These are phyloP conservation scores for Tolypocladium nubicola DNA, from an alignment of 2,329 filamentous ascomycete genomes.

Conservation along the genomic window DNA sequence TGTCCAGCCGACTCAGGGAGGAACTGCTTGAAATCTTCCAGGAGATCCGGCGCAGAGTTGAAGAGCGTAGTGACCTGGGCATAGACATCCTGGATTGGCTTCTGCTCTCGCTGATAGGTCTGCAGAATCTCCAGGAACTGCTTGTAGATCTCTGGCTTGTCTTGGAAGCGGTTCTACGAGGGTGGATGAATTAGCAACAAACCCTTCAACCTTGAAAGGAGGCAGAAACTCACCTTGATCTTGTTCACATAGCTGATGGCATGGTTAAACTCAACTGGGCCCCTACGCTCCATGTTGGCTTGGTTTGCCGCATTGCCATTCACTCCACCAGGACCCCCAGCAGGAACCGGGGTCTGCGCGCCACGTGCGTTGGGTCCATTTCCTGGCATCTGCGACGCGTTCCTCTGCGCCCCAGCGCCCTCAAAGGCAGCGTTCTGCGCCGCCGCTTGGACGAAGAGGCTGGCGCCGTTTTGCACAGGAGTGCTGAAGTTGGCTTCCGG, in stretches of 20 bases:
- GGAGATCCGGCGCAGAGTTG: slow-evolving; percentile 81
- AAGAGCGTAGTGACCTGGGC: slow-evolving; percentile 92
- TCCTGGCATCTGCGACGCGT: slow-evolving; percentile 15
- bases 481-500: slow-evolving; percentile 52
- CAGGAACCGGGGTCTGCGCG: slow-evolving; percentile 50
- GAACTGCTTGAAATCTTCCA: slow-evolving; percentile 99
- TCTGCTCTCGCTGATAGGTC: slow-evolving; percentile 95
- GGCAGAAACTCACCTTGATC: slow-evolving; percentile 67
- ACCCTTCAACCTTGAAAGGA: neutral
- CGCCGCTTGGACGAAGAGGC: slow-evolving; percentile 33
- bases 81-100: slow-evolving; percentile 97
- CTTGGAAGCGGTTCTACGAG: slow-evolving; percentile 81
- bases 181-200: slow-evolving; percentile 5
- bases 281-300: slow-evolving; percentile 68
- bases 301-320: slow-evolving; percentile 50
- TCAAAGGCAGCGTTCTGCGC: slow-evolving; percentile 25
- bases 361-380: slow-evolving; percentile 36
- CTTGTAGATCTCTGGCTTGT: slow-evolving; percentile 97
- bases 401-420: slow-evolving; percentile 17
- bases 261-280: slow-evolving; percentile 97
- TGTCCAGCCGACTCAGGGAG: slow-evolving; percentile 69
- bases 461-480: slow-evolving; percentile 39
- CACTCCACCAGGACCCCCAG: slow-evolving; percentile 42
- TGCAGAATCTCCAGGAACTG: slow-evolving; percentile 97
- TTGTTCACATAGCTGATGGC: slow-evolving; percentile 99